These are phyloP conservation scores for Scedosporium aurantiacum DNA, from an alignment of 2,329 filamentous ascomycete species.

Conservation along the genomic window DNA sequence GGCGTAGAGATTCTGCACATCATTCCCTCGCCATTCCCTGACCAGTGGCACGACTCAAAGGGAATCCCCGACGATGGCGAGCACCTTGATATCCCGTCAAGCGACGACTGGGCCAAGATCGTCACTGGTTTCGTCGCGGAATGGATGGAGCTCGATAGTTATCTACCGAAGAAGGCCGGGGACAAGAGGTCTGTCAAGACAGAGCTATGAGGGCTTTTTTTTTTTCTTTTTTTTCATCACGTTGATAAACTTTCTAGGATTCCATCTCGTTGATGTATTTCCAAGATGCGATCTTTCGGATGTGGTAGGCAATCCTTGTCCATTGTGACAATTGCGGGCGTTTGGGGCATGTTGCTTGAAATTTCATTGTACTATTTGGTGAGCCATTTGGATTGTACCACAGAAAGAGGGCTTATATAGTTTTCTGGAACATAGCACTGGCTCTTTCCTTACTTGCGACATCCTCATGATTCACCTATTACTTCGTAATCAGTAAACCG, in stretches of 20 bases:
- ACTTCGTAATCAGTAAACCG: no score
- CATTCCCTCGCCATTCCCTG: conserved; percentile 73
- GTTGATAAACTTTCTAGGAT: neutral
- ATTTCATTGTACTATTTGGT: neutral
- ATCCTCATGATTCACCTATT: no score
- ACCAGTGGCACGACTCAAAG: conserved; percentile 63
- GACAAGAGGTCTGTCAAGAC: conserved; percentile 35
- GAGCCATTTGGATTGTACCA: neutral
- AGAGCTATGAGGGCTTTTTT: conserved; percentile 19
- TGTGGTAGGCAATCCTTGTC: neutral
- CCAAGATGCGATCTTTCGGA: neutral
- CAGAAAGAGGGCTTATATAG: neutral
- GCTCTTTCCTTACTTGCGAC: no score
- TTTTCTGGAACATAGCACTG: no score
- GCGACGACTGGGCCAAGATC: conserved; percentile 81
- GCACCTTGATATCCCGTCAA: conserved; percentile 68
- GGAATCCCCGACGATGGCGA: conserved; percentile 65
- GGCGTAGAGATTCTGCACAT: conserved; percentile 85
- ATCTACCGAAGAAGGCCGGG: conserved; percentile 28
- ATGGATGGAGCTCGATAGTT: conserved; percentile 67
- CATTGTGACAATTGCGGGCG: neutral
- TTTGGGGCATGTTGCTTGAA: neutral
- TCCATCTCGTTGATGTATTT: neutral
- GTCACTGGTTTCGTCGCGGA: conserved; percentile 77
- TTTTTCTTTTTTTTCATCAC: neutral